These are phyloP conservation scores for Aspergillus sp. DNA, from an alignment of 2,329 filamentous ascomycete genomes.

Conservation along the genomic window DNA sequence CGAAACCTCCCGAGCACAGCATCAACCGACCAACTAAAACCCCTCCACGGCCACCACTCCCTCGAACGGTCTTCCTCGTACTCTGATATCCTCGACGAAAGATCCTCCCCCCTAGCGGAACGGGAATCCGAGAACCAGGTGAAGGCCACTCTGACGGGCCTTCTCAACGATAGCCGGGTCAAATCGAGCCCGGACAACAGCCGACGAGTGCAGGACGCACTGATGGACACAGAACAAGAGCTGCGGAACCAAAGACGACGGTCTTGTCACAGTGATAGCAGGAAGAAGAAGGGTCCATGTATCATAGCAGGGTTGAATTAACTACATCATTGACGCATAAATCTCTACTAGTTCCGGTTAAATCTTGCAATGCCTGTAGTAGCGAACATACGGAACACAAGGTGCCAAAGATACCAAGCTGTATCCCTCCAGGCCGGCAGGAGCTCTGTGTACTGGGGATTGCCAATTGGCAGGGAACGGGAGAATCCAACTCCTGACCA, in stretches of 20 bases:
- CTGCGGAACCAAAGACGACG: constrained; percentile 22
- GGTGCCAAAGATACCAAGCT: no score
- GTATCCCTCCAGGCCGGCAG: no score
- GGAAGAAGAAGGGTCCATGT: not conserved
- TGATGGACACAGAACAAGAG: constrained; percentile 55
- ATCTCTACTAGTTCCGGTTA: no score
- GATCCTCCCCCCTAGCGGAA: not conserved
- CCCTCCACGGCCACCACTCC: not conserved
- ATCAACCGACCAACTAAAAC: not conserved
- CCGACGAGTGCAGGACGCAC: constrained; percentile 51
- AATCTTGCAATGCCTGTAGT: no score
- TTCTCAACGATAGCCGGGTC: constrained; percentile 53
- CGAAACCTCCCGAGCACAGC: not conserved
- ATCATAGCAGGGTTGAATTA: no score
- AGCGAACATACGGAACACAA: no score
- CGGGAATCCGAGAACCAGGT: constrained; percentile 21
- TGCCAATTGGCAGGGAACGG: constrained; percentile 25
- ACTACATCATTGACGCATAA: no score
- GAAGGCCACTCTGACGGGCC: constrained; percentile 53
- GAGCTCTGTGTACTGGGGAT: no score
- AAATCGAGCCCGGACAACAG: constrained; percentile 46
- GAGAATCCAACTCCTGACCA: constrained; percentile 33
- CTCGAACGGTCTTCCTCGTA: not conserved
- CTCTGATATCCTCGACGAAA: not conserved
- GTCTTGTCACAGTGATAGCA: constrained; percentile 1